Evolutionary conservation across 371 early-diverging fungal species (phyloP), one percentile per base, ranked within the genome.

Genomic region (Rhizopus arrhizus): DNA sequence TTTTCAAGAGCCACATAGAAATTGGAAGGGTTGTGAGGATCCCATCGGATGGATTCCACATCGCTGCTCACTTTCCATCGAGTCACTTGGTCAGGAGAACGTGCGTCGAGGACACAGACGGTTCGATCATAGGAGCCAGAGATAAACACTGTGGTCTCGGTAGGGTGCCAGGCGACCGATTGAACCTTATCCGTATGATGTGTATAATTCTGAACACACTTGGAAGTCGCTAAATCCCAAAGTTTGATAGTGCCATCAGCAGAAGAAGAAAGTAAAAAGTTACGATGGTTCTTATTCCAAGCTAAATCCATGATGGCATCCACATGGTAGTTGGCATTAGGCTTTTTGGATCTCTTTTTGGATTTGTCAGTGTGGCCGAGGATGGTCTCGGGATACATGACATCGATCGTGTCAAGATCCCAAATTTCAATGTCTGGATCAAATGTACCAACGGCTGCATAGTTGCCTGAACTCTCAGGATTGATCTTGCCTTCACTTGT

Each of bases 351-450:
- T 61, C 82, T 73, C 73, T 86, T 89, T 64, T 85, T 84, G 33
- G 74, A 67, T 47, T 80, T 78, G 59, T 85, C 82, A 53, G 81
- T 82, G 31, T 84, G 81, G 11, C 98, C 98, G 2, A 98, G 81
- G 32, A 97, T 89, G 22, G 90, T 84, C 53, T 92, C 88, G 5
- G 99, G 99, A 70, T 90, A 92, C 83, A 92, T 86, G 34, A 87
- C 80, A 67, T 99, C 98, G 35, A 96, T 69, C 1, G 85, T 80
- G 66, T 99, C 96, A 59, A 97, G 72, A 74, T 98, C 90, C 99
- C 99, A 99, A 56, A 98, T 94, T 72, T 99, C 98, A 58, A 99
- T 95, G 69, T 91, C 89, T 5, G 97, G 95, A 57, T 96, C 94
- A 77, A 97, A 95, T 7, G 96, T 95, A 42, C 95, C 98, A 42